Evolutionary conservation across 2,329 filamentous ascomycete genomes (phyloP).

Genomic region (Zasmidium angulare): DNA sequence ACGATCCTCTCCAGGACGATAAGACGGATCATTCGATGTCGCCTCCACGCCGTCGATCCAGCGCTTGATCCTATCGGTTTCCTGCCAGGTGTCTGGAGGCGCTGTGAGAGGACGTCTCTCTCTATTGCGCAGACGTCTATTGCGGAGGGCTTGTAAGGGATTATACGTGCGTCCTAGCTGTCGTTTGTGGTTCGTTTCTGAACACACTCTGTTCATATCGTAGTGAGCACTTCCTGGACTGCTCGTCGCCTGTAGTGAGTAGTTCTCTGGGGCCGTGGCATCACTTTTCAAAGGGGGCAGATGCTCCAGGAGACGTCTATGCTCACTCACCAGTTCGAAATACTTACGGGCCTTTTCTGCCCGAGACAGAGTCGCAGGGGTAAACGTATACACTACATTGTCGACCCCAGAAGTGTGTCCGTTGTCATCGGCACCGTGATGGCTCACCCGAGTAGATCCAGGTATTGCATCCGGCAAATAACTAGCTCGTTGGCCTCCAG

Average conservation of each 20-base stretch:
- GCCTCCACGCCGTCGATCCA: conserved; percentile 74
- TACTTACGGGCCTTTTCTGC: conserved; percentile 82
- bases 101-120: conserved; percentile 74
- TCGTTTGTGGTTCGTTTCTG: conserved; percentile 38
- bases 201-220: conserved; percentile 39
- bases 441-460: conserved; percentile 12
- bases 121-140: conserved; percentile 78
- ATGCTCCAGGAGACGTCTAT: conserved; percentile 74
- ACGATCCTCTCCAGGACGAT: conserved; percentile 37
- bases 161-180: conserved; percentile 75
- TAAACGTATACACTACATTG: conserved; percentile 66
- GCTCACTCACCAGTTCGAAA: conserved; percentile 82
- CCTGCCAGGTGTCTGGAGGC: conserved; percentile 72
- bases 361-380: conserved; percentile 74
- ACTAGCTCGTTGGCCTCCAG: conserved; percentile 9
- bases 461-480: conserved; percentile 9
- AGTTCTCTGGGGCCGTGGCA: conserved; percentile 43
- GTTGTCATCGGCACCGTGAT: conserved; percentile 3
- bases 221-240: conserved; percentile 43
- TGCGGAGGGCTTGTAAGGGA: conserved; percentile 87
- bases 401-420: conserved; percentile 8
- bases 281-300: conserved; percentile 69
- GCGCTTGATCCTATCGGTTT: conserved; percentile 66
- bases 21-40: conserved; percentile 40
- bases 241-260: conserved; percentile 39